Evolutionary conservation across 495 filamentous ascomycete genomes (phyloP).

Genomic region (Xylaria flabelliformis): DNA sequence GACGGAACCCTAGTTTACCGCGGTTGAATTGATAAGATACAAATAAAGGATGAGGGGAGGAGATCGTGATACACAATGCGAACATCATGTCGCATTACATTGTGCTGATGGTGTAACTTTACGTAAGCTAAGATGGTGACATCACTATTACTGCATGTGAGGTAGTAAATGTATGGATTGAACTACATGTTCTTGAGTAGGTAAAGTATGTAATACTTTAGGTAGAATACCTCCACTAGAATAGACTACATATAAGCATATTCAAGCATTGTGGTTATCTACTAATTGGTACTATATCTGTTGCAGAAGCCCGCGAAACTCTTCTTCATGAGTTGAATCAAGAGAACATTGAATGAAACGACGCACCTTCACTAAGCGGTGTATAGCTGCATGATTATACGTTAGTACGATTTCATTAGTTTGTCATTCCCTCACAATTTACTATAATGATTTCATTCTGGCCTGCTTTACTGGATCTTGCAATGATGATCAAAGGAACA

Average conservation of each 20-base stretch:
- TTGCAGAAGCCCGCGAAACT: neutral
- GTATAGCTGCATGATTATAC: neutral
- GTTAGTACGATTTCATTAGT: neutral
- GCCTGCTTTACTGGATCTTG: slow-evolving; percentile 8
- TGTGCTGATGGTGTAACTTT: neutral
- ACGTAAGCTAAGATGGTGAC: slow-evolving; percentile 2
- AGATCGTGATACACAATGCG: neutral
- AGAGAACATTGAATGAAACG: too few species aligned
- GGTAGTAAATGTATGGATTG: neutral
- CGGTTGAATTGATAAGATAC: neutral
- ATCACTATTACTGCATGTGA: slow-evolving; percentile 9
- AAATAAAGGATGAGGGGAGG: neutral
- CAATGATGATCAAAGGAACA: slow-evolving; percentile 4
- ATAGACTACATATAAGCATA: neutral
- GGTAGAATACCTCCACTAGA: neutral
- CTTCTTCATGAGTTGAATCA: neutral
- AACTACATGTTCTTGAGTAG: neutral
- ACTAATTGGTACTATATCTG: neutral
- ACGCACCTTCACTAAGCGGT: neutral
- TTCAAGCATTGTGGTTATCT: neutral
- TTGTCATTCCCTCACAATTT: neutral
- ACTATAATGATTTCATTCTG: neutral
- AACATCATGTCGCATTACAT: neutral
- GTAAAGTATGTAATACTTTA: too few species aligned
- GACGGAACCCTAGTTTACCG: neutral